Conservation (phyloP, 345 rosid genomes). For the Hibiscus syriacus region DNA sequence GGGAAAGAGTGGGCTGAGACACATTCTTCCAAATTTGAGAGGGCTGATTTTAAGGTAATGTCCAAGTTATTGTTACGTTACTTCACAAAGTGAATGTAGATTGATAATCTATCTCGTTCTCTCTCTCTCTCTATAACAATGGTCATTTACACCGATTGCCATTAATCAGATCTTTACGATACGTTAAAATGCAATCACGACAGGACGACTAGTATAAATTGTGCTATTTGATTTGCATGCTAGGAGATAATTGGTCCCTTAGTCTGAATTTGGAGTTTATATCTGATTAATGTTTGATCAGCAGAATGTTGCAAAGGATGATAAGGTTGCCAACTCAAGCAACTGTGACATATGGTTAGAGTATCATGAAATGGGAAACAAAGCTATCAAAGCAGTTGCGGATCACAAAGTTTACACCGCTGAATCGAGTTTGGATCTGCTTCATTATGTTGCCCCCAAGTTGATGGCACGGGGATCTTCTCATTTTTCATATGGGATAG, state of each 20-base stretch:
- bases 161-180: not conserved
- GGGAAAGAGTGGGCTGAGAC: slow-evolving; percentile 45
- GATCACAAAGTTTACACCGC: slow-evolving; percentile 53
- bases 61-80: not conserved
- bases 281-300: slow-evolving; percentile 2
- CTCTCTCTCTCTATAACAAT: not conserved
- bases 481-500: slow-evolving; percentile 70
- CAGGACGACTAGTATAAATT: not conserved
- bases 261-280: not conserved
- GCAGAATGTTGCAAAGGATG: slow-evolving; percentile 45
- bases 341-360: slow-evolving; percentile 59
- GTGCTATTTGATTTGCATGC: not conserved
- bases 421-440: slow-evolving; percentile 48
- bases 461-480: slow-evolving; percentile 51
- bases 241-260: not conserved
- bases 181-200: not conserved
- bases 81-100: not conserved
- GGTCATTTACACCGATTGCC: not conserved
- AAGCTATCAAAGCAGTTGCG: slow-evolving; percentile 39
- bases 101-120: too few relatives aligned
- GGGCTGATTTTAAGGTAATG: slow-evolving; percentile 50
- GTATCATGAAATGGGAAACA: slow-evolving; percentile 48
- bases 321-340: slow-evolving; percentile 22
- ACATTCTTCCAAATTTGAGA: slow-evolving; percentile 15
- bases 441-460: slow-evolving; percentile 56